Conservation (phyloP, 177 flowering plant genomes). For the Vitis hybrid region DNA sequence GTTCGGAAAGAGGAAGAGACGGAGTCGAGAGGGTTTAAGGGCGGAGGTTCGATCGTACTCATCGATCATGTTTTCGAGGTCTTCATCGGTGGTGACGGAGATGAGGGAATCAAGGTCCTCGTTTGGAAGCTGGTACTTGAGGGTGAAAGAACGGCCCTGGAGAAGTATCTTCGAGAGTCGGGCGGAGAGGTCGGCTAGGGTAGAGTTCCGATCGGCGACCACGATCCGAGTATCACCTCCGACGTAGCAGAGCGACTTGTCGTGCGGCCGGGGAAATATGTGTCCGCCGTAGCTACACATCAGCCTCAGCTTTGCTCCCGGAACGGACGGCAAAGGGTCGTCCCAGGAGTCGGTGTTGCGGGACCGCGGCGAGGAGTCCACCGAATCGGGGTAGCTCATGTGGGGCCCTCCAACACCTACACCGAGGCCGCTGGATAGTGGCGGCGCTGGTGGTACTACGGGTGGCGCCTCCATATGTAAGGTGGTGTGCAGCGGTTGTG, state of each 20-base stretch:
- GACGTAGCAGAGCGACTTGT: conserved; percentile 78
- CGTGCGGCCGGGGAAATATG: conserved; percentile 91
- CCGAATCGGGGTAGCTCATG: conserved; percentile 51
- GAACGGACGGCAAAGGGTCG: conserved; percentile 27
- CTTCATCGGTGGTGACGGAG: conserved; percentile 89
- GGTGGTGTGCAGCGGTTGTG: conserved; percentile 16
- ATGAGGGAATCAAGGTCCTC: conserved; percentile 91
- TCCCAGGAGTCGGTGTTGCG: conserved; percentile 77
- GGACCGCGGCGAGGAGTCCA: conserved; percentile 83
- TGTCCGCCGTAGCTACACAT: conserved; percentile 98
- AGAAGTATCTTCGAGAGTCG: conserved; percentile 65
- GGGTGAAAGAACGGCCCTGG: conserved; percentile 45
- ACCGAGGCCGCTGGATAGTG: background rate
- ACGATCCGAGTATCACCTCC: conserved; percentile 93
- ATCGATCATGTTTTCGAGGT: conserved; percentile 93
- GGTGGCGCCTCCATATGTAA: conserved; percentile 12
- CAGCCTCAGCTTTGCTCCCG: conserved; percentile 58
- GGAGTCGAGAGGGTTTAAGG: conserved; percentile 36
- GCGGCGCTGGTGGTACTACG: conserved; percentile 6
- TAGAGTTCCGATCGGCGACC: conserved; percentile 63
- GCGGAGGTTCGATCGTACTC: conserved; percentile 76
- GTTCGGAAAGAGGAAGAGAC: conserved; percentile 47
- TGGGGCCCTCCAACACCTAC: background rate
- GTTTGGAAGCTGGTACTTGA: conserved; percentile 90
- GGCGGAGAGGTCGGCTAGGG: conserved; percentile 51